These are phyloP conservation scores for Zymoseptoria pseudotritici DNA, from an alignment of 2,329 filamentous ascomycete genomes.

Conservation along the genomic window DNA sequence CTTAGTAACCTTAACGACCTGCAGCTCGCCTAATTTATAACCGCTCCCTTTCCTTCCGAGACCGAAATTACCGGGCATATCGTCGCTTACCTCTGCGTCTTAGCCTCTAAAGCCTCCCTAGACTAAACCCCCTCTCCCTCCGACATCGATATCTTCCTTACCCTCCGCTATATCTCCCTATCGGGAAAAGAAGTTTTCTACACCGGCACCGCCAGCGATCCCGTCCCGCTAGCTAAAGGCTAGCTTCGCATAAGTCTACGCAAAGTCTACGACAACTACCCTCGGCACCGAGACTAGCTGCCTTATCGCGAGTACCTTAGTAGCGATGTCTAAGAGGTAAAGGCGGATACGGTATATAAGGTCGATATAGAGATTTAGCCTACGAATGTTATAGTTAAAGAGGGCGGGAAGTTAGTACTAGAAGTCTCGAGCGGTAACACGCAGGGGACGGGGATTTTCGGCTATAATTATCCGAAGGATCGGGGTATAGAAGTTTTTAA, in stretches of 20 bases:
- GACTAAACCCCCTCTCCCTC: slow-evolving; percentile 30
- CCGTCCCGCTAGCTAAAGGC: slow-evolving; percentile 56
- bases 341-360: slow-evolving; percentile 48
- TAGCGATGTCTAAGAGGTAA: slow-evolving; percentile 49
- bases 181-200: slow-evolving; percentile 53
- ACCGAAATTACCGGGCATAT: slow-evolving; percentile 65
- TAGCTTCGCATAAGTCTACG: slow-evolving; percentile 55
- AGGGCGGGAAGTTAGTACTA: slow-evolving; percentile 48
- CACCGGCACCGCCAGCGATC: slow-evolving; percentile 58
- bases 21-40: slow-evolving; percentile 52
- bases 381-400: slow-evolving; percentile 51
- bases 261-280: slow-evolving; percentile 45
- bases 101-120: slow-evolving; percentile 22
- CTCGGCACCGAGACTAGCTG: slow-evolving; percentile 47
- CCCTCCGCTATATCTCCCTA: slow-evolving; percentile 50
- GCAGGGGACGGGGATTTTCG: slow-evolving; percentile 42
- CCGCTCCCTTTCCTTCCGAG: slow-evolving; percentile 51
- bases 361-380: slow-evolving; percentile 61
- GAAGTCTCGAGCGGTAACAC: slow-evolving; percentile 53
- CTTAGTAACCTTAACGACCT: slow-evolving; percentile 48
- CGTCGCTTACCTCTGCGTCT: slow-evolving; percentile 57
- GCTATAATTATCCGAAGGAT: slow-evolving; percentile 8
- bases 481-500: slow-evolving; percentile 32
- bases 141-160: slow-evolving; percentile 59
- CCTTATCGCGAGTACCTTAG: slow-evolving; percentile 54